Conservation (phyloP, 2,329 filamentous ascomycete species). For the Coniella lustricola region DNA sequence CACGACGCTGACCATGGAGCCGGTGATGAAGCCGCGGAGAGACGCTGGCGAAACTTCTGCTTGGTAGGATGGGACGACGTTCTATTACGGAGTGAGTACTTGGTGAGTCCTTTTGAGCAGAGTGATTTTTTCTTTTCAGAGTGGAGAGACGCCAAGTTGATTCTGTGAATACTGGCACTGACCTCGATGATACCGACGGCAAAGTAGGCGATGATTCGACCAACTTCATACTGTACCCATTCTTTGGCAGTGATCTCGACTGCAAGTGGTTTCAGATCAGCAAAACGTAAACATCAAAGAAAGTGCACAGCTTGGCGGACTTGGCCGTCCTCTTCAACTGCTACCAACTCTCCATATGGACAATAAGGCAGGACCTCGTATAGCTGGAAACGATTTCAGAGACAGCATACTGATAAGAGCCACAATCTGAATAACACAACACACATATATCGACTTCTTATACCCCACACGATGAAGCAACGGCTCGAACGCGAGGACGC, state of each 20-base stretch:
- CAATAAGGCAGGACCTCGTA: too few species aligned
- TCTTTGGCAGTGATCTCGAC: slow-evolving; percentile 6
- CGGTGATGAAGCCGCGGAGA: slow-evolving; percentile 7
- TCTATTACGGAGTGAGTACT: neutral
- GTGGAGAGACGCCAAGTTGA: too few species aligned
- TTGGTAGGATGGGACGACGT: slow-evolving; percentile 5
- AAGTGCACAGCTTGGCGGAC: too few species aligned
- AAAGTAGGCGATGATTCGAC: slow-evolving; percentile 22
- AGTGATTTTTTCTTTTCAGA: neutral
- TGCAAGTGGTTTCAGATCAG: neutral
- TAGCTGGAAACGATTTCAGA: neutral
- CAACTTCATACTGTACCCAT: slow-evolving; percentile 14
- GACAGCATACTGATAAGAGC: slow-evolving; percentile 1
- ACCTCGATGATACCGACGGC: slow-evolving; percentile 17
- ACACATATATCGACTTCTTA: slow-evolving; percentile 4
- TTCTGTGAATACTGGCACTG: too few species aligned
- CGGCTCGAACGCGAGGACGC: slow-evolving; percentile 2
- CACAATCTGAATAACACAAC: slow-evolving; percentile 1
- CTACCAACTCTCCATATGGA: too few species aligned
- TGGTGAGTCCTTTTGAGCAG: neutral
- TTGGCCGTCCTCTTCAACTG: too few species aligned
- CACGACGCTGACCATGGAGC: neutral
- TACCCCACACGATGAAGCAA: slow-evolving; percentile 7
- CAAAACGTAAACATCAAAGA: neutral
- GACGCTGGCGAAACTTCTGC: slow-evolving; percentile 7